These are phyloP conservation scores for Striga asiatica DNA, from an alignment of 257 asterid genomes.

Conservation along the genomic window DNA sequence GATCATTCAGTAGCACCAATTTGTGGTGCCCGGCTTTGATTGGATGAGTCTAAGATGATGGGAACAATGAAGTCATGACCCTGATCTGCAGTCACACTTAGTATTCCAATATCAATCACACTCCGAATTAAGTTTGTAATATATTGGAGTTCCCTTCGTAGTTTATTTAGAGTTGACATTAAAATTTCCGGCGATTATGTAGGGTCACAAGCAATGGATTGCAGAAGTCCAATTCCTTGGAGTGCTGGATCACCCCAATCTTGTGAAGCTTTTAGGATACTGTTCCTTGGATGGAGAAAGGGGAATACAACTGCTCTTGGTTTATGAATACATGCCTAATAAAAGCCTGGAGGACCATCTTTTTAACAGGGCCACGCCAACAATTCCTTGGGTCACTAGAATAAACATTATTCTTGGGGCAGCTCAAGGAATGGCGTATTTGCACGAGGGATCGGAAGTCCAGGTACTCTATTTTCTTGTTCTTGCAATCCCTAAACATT, in stretches of 20 bases:
- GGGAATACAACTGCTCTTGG: constrained; percentile 74
- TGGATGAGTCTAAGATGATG: too few relatives aligned
- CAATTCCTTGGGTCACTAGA: constrained; percentile 65
- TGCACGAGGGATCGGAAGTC: constrained; percentile 69
- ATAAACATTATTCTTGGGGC: constrained; percentile 71
- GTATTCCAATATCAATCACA: too few relatives aligned
- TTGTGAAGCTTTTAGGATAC: too few relatives aligned
- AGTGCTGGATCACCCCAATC: constrained; percentile 69
- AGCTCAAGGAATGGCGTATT: constrained; percentile 78
- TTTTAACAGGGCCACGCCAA: constrained; percentile 45
- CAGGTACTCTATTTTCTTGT: too few relatives aligned
- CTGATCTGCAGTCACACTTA: too few relatives aligned
- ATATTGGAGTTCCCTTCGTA: neutral
- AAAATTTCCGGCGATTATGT: constrained; percentile 6
- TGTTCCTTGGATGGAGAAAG: constrained; percentile 80
- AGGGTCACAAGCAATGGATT: constrained; percentile 94
- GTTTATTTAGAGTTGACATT: neutral
- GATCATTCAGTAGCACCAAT: too few relatives aligned
- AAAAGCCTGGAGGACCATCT: constrained; percentile 87
- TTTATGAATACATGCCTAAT: too few relatives aligned
- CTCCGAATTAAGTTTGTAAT: neutral
- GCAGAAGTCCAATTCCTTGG: constrained; percentile 91
- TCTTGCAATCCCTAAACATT: too few relatives aligned
- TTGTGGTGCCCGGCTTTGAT: too few relatives aligned
- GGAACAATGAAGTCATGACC: too few relatives aligned